Evolutionary conservation across 352 stramenopile genomes (phyloP), one percentile per base, ranked within the genome.

Genomic region (Phytopythium kandeliae): DNA sequence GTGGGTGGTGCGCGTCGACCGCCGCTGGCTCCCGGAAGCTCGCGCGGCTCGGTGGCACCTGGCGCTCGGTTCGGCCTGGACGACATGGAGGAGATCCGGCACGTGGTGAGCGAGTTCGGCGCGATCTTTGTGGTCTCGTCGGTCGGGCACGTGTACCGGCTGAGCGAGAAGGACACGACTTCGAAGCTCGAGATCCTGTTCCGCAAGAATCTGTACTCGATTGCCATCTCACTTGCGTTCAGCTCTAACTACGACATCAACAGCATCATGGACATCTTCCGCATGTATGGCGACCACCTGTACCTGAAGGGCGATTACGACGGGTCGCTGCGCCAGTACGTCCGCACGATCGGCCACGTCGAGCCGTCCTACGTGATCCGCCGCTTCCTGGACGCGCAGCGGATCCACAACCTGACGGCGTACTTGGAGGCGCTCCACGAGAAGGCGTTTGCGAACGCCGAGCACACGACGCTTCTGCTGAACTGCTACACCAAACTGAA

Each of bases 311-410:
- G 95, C 35, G 95, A 98, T 55, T 99, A 92, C 51, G 87, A 95
- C 48, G 92, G 88, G 19, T 96, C 96, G 7, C 80, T 99, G 58
- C 83, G 96, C n/a, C 96, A 99, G 71, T 99, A 99, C 65, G 89
- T 95, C 43, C 78, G 95, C 34, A 98, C 96, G 6, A 98, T 98
- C 64, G 96, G 97, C 0, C 93, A 97, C 37, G 73, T 99, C 4
- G 96, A 99, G 60, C 90, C 96, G 7, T 98, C 94, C 6, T 98
- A 99, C 60, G 96, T 99, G 35, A 98, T 99, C 59, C 95, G 95
- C 54, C 86, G 95, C 30, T 99, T 97, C 60, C 63, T 99, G 36
- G 96, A 99, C 70, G 93, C 97, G 0, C 96, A 98, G 44, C 96
- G 96, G 40, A 98, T 99, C 62, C 85, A 96, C 55, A 92, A 98